These are phyloP conservation scores for Tuber magnatum DNA, from an alignment of 495 filamentous ascomycete genomes.

Conservation along the genomic window DNA sequence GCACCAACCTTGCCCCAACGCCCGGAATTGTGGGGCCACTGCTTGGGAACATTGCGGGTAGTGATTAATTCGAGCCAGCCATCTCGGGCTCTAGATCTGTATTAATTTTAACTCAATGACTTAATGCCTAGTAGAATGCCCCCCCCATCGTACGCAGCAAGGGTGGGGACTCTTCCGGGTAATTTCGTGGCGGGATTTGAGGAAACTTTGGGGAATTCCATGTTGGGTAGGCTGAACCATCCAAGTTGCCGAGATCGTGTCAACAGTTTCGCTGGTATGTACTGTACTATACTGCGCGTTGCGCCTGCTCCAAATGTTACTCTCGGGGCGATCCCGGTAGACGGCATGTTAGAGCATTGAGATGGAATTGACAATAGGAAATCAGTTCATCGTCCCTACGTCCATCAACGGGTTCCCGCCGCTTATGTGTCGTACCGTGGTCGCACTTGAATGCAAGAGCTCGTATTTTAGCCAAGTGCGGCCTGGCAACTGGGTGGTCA, in stretches of 20 bases:
- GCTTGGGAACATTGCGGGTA: not conserved
- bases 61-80: not conserved
- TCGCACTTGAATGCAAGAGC: not conserved
- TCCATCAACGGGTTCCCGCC: not conserved
- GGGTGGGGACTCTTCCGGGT: not conserved
- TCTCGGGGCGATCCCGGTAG: not conserved
- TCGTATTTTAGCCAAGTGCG: not conserved
- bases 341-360: not conserved
- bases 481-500: not conserved
- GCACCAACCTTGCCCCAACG: not conserved
- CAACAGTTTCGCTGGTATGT: not conserved
- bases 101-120: not conserved
- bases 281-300: not conserved
- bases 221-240: not conserved
- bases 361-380: not conserved
- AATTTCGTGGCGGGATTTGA: not conserved
- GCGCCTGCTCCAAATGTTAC: not conserved
- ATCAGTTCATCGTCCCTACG: not conserved
- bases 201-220: not conserved
- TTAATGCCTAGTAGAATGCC: not conserved
- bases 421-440: not conserved
- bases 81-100: not conserved
- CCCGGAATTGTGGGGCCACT: not conserved
- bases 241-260: not conserved
- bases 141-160: not conserved